Evolutionary conservation across 164 flowering plant genomes (phyloP), one percentile per base, ranked within the genome.

Genomic region (Cinnamomum chago): DNA sequence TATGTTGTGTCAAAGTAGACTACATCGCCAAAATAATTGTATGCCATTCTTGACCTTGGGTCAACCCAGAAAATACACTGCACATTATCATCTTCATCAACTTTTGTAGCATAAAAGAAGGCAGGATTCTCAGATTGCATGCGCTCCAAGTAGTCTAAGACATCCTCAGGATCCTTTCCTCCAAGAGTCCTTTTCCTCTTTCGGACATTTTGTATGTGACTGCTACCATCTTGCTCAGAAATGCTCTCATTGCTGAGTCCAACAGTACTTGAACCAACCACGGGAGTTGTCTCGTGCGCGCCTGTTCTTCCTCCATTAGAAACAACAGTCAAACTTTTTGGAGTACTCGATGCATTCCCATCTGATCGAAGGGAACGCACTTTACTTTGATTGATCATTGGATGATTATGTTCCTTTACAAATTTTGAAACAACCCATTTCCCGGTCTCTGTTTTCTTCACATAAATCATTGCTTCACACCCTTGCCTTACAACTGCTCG

Each of bases 241-340:
- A 85, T 40, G 5, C 73, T 79, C 27, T 77, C 51, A 72, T 71
- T 84, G 67, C 77, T 84, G 58, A 58, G 74, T 1, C 71, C 81
- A 58, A 77, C 84, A 70, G 82, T 83, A 70, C 86, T 91, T 82
- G 88, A 90, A 87, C 84, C 81, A 15, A 88, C 81, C 12, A 84
- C 86, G 83, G 79, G 78, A 89, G 86, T 84, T 13, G 84, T 81
- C 64, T 87, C 91, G 84, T 81, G 84, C 3, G 90, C 86, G 68
- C 84, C 83, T 68, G 76, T 27, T 62, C 81, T 85, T 55, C 22
- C 75, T 20, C 58, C 52, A n/a, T 90, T 51, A 2, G 64, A 51
- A 67, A 7, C 55, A 35, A 27, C 47, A 0, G 40, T 51, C n/a
- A 24, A 2, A n/a, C 40, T 58, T 17, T 55, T 72, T 6, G 71